phyloP scores from a whole-genome alignment of 257 asterid species.

The Scutellaria barbata region DNA sequence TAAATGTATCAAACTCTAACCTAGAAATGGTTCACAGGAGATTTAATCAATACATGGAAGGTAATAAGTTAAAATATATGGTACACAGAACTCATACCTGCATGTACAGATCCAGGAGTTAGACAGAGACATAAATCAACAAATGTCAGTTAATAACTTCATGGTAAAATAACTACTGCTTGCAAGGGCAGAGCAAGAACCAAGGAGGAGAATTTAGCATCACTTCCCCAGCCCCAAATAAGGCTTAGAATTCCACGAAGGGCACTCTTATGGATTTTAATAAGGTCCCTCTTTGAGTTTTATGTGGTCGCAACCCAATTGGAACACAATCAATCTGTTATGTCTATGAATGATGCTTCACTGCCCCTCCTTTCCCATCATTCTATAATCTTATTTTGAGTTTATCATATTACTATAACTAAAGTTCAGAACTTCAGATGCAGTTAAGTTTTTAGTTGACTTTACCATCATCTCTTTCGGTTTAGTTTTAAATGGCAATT shows the following conservation, averaged over 20 bases:
- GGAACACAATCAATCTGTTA: slow-evolving; percentile 14
- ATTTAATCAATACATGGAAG: slow-evolving; percentile 13
- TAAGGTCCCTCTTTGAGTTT: background rate
- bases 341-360: background rate
- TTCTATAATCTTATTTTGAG: background rate
- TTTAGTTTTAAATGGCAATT: too few relatives aligned
- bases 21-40: slow-evolving; percentile 10
- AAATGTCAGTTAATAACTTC: background rate
- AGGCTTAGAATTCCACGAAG: background rate
- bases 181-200: too few relatives aligned
- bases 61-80: slow-evolving; percentile 16
- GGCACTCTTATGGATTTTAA: background rate
- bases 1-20: slow-evolving; percentile 27
- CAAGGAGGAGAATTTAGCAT: background rate
- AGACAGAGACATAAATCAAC: slow-evolving; percentile 5
- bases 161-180: slow-evolving; percentile 3
- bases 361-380: slow-evolving; percentile 1
- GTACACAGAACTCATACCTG: background rate
- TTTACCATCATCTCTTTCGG: too few relatives aligned
- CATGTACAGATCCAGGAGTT: slow-evolving; percentile 3
- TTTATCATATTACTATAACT: background rate
- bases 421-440: background rate
- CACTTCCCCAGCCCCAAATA: background rate
- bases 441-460: too few relatives aligned
- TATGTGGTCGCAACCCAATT: background rate